These are phyloP conservation scores for Peronospora destructor DNA, from an alignment of 352 stramenopile genomes.

Conservation along the genomic window DNA sequence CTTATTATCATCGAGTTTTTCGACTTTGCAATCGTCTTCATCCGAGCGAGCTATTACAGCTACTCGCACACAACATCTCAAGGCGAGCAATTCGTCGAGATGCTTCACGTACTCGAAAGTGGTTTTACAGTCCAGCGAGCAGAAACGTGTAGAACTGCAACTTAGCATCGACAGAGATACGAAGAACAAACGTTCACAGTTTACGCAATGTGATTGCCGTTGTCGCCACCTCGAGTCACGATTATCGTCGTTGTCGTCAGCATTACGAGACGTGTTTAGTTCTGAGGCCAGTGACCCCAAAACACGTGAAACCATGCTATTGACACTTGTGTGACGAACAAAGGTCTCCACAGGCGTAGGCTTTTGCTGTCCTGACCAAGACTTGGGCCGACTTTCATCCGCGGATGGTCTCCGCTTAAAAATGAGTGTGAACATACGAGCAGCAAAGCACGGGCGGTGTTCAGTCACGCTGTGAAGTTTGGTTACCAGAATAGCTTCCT, in stretches of 20 bases:
- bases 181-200: constrained; percentile 26
- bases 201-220: constrained; percentile 17
- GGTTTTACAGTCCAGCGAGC: constrained; percentile 42
- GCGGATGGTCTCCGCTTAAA: constrained; percentile 2
- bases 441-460: constrained; percentile 7
- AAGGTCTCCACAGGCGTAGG: neutral
- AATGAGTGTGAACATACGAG: constrained; percentile 17
- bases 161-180: constrained; percentile 14
- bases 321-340: constrained; percentile 8
- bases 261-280: neutral
- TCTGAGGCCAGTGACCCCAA: neutral
- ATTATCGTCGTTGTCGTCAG: neutral
- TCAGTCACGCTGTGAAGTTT: neutral
- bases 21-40: constrained; percentile 5
- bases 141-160: constrained; percentile 16
- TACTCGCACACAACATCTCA: constrained; percentile 17
- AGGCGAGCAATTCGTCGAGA: constrained; percentile 24
- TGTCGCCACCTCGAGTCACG: constrained; percentile 12
- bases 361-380: constrained; percentile 12
- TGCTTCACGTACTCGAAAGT: constrained; percentile 27
- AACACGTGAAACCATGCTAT: constrained; percentile 5
- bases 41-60: constrained; percentile 7
- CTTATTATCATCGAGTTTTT: constrained; percentile 7
- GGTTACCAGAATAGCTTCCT: constrained; percentile 7
- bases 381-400: constrained; percentile 8